Base-by-base conservation (phyloP, 129 eudicot genomes). In the carrot (Daucus carota) region DNA sequence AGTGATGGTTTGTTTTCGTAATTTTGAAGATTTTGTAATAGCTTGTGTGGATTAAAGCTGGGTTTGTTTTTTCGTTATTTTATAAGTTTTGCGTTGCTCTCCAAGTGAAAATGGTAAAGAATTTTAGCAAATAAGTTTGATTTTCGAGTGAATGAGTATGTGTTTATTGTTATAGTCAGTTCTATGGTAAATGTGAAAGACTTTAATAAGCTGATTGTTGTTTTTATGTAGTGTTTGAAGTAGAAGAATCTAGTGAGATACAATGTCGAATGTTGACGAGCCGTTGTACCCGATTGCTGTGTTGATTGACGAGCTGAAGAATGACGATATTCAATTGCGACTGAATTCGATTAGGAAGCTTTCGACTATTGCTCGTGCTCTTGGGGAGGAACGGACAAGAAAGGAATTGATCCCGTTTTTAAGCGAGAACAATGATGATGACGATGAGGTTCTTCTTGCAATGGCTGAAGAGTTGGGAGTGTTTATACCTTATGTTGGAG, bases 381-480 rank as follows among this genome's bases (percentile, higher is more conserved):
- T 95, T 66, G 99, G 99, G 67, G 97, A 89, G 83, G 99, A 95
- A 48, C 82, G 99, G 18, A 95, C 99, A 0, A 70, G 97, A 70
- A 91, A 83, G 83, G 99, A 95, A 81, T 75, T 95, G 81, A 95
- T 91, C 32, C 99, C 99, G 17, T 94, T 94, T 76, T 60, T 94
- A 79, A 86, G 94, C 70, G 97, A 91, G 77, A 94, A 91, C 86
- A 94, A 91, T 86, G 99, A 94, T 28, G 99, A 94, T 16, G 99
- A 94, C n/a, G 99, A 94, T 33, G 97, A 94, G 81, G 97, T 94
- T 73, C 92, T 94, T 80, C 99, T 94, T 74, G 97, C 99, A 5
- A 94, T 94, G 99, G 96, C 97, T 0, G 97, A 94, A 75, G 99
- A 94, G 71, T 85, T 94, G 83, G 99, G 99, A 14, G 97, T 89